Percentiles rank a stretch among this genome's conserved stretches.
Conservation (phyloP, 495 filamentous ascomycete species). For the Aspergillus affinis region DNA sequence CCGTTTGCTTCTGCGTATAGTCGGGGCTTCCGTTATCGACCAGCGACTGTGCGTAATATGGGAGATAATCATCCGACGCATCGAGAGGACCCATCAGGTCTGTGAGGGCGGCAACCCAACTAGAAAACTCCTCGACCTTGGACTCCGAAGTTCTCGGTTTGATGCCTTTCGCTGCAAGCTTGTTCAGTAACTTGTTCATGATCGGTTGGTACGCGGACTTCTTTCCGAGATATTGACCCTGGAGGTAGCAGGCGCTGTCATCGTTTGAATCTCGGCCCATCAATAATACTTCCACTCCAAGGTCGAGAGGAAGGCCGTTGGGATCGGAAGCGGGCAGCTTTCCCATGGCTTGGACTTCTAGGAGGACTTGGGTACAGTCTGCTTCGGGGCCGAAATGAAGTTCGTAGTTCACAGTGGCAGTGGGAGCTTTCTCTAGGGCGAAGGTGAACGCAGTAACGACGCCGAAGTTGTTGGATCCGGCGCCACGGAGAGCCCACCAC, state of each 20-base stretch:
- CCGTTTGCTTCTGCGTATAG: not conserved
- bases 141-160: not conserved
- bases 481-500: slow-evolving; percentile 6
- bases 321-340: not conserved
- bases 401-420: slow-evolving; percentile 4
- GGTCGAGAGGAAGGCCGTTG: slow-evolving; percentile 2
- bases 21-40: not conserved
- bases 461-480: slow-evolving; percentile 8
- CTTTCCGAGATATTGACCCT: slow-evolving; percentile 4
- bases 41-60: slow-evolving; percentile 6
- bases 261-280: not conserved
- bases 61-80: not conserved
- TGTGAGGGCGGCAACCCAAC: slow-evolving; percentile 2
- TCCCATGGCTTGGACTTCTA: slow-evolving; percentile 4
- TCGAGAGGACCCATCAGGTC: slow-evolving; percentile 11
- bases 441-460: slow-evolving; percentile 7
- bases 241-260: not conserved
- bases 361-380: slow-evolving; percentile 6
- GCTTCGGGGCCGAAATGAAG: slow-evolving; percentile 1
- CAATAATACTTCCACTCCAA: slow-evolving; percentile 1
- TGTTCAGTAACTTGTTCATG: slow-evolving; percentile 2
- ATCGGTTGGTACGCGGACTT: not conserved
- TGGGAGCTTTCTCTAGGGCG: not conserved
- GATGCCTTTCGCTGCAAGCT: not conserved
- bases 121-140: not conserved